phyloP scores from a whole-genome alignment of 805 yeast species.

The Saccharomyces paradoxus region DNA sequence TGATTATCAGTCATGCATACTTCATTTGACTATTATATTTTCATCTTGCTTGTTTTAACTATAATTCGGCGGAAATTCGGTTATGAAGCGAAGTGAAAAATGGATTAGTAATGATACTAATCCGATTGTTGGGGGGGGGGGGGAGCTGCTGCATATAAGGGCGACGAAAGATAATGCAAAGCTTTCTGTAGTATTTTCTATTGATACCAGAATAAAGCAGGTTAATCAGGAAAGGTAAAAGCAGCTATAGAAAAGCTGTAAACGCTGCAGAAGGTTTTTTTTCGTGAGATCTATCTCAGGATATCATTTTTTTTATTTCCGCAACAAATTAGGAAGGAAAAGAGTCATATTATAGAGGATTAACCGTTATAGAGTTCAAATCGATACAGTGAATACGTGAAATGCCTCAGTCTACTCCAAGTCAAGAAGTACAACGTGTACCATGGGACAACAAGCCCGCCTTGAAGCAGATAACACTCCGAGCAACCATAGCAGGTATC shows the following conservation, averaged over 20 bases:
- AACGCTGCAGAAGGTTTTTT: not conserved
- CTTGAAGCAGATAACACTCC: conserved; percentile 57
- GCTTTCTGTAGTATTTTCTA: not conserved
- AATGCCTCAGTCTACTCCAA: not conserved
- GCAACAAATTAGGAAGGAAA: not conserved
- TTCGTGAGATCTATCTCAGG: not conserved
- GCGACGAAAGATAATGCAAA: not conserved
- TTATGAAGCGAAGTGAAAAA: not conserved
- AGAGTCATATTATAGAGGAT: not conserved
- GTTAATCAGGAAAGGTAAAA: not conserved
- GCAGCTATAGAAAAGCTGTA: not conserved
- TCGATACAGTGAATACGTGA: not conserved
- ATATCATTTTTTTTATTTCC: not conserved
- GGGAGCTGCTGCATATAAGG: not conserved
- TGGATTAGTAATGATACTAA: not conserved
- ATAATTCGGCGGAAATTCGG: not conserved
- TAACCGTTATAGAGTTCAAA: not conserved
- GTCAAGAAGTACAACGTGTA: conserved; percentile 1
- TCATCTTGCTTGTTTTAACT: not conserved
- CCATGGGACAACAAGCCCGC: conserved; percentile 43
- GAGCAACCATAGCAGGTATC: conserved; percentile 72
- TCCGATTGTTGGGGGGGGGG: not conserved
- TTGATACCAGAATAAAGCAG: not conserved
- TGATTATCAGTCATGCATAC: not conserved
- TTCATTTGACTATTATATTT: not conserved